A percentile compares a stretch with the other conserved stretches of the same genome.
Conservation (phyloP, 768 basidiomycete genomes). For the Suillus tomentosus region DNA sequence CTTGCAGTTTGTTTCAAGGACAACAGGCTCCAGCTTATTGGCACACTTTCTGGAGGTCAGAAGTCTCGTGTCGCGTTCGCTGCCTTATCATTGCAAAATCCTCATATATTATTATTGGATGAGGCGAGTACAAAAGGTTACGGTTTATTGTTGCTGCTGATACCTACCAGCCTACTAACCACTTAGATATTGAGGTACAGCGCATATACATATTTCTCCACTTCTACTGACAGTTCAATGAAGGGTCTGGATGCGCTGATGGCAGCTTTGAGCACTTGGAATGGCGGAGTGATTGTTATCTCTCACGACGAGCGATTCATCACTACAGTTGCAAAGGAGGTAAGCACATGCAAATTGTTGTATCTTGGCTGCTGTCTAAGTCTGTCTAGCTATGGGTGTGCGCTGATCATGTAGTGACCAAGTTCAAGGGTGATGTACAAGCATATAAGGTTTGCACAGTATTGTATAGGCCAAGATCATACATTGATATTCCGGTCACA, state of each 20-base stretch:
- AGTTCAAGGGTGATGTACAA: conserved; percentile 89
- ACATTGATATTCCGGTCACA: conserved; percentile 30
- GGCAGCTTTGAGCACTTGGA: conserved; percentile 76
- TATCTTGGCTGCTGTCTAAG: conserved; percentile 16
- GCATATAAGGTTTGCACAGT: conserved; percentile 73
- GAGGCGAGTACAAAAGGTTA: conserved; percentile 60
- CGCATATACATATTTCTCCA: conserved; percentile 9
- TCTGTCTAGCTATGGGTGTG: conserved; percentile 85
- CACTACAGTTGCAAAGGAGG: conserved; percentile 85
- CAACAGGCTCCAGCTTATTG: conserved; percentile 79
- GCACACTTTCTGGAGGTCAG: conserved; percentile 92
- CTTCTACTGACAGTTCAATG: conserved; percentile 8
- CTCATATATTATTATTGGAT: conserved; percentile 92
- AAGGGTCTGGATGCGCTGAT: conserved; percentile 96
- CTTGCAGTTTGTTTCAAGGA: conserved; percentile 1
- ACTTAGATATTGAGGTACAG: conserved; percentile 86
- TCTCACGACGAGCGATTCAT: conserved; percentile 97
- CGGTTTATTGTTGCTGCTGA: conserved; percentile 12
- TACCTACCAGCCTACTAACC: conserved; percentile 79
- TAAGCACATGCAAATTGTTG: conserved; percentile 26
- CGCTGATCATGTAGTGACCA: conserved; percentile 74
- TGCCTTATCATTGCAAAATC: conserved; percentile 78
- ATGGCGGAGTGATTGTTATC: conserved; percentile 90
- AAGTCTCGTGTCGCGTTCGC: conserved; percentile 96
- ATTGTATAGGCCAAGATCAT: neutral